A percentile compares a stretch with the other conserved stretches of the same genome.
Evolutionary conservation across 2,329 filamentous ascomycete genomes (phyloP).

Genomic region (Penicillium sp.): DNA sequence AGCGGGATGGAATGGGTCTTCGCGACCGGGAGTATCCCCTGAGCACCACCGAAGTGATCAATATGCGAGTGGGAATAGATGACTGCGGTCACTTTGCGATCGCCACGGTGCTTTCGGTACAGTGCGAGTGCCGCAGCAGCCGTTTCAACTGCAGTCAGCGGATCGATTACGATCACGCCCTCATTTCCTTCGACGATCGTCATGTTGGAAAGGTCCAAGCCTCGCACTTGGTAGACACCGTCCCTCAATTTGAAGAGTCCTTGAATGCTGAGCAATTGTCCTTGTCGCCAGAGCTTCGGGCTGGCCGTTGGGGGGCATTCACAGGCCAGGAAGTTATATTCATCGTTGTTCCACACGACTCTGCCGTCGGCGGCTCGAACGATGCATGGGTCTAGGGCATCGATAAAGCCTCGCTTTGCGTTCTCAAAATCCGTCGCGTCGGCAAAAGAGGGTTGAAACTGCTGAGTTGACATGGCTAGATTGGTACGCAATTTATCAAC

Average conservation of each 20-base stretch:
- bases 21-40: not conserved
- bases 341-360: slow-evolving; percentile 34
- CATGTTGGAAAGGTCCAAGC: too few relatives aligned
- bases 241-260: slow-evolving; percentile 39
- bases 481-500: too few relatives aligned
- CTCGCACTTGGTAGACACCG: slow-evolving; percentile 46
- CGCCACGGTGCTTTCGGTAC: slow-evolving; percentile 30
- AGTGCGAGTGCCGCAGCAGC: slow-evolving; percentile 36
- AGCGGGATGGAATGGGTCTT: not conserved
- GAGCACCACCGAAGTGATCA: slow-evolving; percentile 42
- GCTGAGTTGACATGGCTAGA: not conserved
- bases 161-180: slow-evolving; percentile 45
- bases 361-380: slow-evolving; percentile 6
- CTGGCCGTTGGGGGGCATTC: slow-evolving; percentile 31
- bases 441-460: slow-evolving; percentile 5
- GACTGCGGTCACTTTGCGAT: slow-evolving; percentile 33
- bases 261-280: slow-evolving; percentile 32
- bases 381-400: slow-evolving; percentile 15
- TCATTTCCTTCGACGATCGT: too few relatives aligned
- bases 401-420: slow-evolving; percentile 23
- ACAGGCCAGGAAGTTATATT: slow-evolving; percentile 33
- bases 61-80: slow-evolving; percentile 48
- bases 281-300: slow-evolving; percentile 40
- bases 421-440: slow-evolving; percentile 6
- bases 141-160: slow-evolving; percentile 40